Conservation (phyloP, 2,329 filamentous ascomycete species). For the Arthroderma uncinatum region DNA sequence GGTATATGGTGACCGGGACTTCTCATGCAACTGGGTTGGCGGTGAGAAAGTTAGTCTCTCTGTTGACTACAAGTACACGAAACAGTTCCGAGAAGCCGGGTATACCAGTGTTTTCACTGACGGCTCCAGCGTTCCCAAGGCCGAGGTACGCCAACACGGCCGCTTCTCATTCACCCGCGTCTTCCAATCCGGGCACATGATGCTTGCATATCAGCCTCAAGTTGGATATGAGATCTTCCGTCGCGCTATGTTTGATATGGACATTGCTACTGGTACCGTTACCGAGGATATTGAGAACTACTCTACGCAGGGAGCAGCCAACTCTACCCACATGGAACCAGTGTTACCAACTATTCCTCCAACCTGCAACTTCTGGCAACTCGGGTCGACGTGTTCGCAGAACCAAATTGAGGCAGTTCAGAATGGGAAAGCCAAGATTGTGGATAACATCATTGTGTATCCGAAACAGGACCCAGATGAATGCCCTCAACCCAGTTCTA, state of each 20-base stretch:
- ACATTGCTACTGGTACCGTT: constrained; percentile 26
- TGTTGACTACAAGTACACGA: constrained; percentile 39
- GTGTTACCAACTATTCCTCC: constrained; percentile 39
- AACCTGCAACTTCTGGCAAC: constrained; percentile 46
- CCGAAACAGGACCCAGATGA: not conserved
- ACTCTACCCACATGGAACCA: constrained; percentile 47
- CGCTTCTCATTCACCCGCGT: constrained; percentile 58
- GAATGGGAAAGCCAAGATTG: constrained; percentile 3
- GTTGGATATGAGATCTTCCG: constrained; percentile 44
- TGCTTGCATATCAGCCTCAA: constrained; percentile 43
- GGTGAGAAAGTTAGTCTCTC: constrained; percentile 60
- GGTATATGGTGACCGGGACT: constrained; percentile 55
- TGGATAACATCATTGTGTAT: not conserved
- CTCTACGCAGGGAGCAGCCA: constrained; percentile 44
- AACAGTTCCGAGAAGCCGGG: constrained; percentile 52
- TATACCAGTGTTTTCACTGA: constrained; percentile 64
- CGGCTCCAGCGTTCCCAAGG: constrained; percentile 41
- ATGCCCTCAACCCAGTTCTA: not conserved
- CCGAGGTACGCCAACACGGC: constrained; percentile 63
- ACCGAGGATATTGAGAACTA: not conserved
- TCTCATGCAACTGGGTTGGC: constrained; percentile 52
- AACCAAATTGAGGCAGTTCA: constrained; percentile 8
- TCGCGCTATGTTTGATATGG: constrained; percentile 35
- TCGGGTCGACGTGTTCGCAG: constrained; percentile 1
- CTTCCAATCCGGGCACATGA: constrained; percentile 44